Evolutionary conservation across 1,284 basidiomycete genomes (phyloP).

Genomic region (Heterobasidion occidentale): DNA sequence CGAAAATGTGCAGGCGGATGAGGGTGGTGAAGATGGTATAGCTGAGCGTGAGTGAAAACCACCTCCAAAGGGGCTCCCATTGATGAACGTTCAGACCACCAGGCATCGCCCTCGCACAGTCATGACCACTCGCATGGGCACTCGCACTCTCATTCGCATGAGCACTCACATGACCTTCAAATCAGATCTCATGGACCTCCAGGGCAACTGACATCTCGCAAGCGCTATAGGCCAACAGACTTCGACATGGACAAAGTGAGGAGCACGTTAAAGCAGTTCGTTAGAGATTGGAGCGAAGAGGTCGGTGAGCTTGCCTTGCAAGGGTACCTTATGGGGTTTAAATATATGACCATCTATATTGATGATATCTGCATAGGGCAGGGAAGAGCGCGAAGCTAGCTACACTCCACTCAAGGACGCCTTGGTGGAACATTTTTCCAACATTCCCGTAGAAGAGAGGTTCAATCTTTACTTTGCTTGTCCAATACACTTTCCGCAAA

Average conservation of each 20-base stretch:
- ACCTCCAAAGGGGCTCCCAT: neutral
- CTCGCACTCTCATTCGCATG: conserved; percentile 18
- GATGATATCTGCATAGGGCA: conserved; percentile 32
- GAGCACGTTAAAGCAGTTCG: conserved; percentile 86
- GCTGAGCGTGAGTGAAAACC: conserved; percentile 1
- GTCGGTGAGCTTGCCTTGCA: conserved; percentile 27
- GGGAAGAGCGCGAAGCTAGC: conserved; percentile 64
- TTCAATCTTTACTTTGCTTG: conserved; percentile 12
- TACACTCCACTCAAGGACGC: conserved; percentile 79
- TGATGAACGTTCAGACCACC: neutral
- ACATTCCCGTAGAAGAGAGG: conserved; percentile 48
- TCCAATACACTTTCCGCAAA: neutral
- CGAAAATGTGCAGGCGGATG: conserved; percentile 20
- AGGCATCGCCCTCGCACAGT: conserved; percentile 12
- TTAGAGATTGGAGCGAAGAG: conserved; percentile 85
- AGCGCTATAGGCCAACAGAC: conserved; percentile 47
- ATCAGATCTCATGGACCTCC: conserved; percentile 11
- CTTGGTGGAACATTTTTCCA: conserved; percentile 53
- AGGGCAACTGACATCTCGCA: conserved; percentile 12
- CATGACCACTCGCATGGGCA: conserved; percentile 13
- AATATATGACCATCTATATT: neutral
- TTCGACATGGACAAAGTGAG: conserved; percentile 82
- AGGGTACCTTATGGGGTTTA: neutral
- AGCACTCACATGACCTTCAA: conserved; percentile 22
- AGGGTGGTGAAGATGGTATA: conserved; percentile 12